Evolutionary conservation across 805 yeast species (phyloP).

Genomic region (Hanseniaspora guilliermondii): DNA sequence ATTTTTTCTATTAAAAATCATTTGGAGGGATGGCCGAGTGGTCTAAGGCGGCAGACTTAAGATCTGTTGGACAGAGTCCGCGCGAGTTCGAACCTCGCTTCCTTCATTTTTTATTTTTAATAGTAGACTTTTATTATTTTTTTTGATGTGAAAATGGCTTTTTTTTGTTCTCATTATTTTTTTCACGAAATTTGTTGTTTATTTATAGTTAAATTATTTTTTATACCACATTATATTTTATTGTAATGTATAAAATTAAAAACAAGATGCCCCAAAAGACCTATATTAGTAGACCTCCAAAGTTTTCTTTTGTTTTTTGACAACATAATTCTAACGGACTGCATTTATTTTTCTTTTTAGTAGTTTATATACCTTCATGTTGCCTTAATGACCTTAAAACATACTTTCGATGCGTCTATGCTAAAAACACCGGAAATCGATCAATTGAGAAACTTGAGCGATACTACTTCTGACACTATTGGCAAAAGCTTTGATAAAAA

Average conservation of each 20-base stretch:
- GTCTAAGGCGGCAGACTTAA: constrained; percentile 33
- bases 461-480: background rate
- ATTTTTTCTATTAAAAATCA: background rate
- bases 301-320: too few species aligned
- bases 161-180: background rate
- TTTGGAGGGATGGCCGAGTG: constrained; percentile 33
- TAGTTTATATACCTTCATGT: background rate
- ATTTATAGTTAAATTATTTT: background rate
- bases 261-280: too few species aligned
- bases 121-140: background rate
- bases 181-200: background rate
- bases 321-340: too few species aligned
- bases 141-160: background rate
- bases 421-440: constrained; percentile 6
- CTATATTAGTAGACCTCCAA: too few species aligned
- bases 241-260: too few species aligned
- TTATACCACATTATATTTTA: too few species aligned
- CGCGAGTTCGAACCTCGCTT: constrained; percentile 33
- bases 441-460: background rate
- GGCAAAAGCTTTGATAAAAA: background rate
- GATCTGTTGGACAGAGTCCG: constrained; percentile 33
- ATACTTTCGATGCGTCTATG: background rate
- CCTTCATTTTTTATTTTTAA: constrained; percentile 25
- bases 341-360: background rate
- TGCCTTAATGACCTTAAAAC: background rate